A percentile compares a stretch with the other conserved stretches of the same genome.
phyloP scores from a whole-genome alignment of 345 rosid species.

The Populus pruinosa region DNA sequence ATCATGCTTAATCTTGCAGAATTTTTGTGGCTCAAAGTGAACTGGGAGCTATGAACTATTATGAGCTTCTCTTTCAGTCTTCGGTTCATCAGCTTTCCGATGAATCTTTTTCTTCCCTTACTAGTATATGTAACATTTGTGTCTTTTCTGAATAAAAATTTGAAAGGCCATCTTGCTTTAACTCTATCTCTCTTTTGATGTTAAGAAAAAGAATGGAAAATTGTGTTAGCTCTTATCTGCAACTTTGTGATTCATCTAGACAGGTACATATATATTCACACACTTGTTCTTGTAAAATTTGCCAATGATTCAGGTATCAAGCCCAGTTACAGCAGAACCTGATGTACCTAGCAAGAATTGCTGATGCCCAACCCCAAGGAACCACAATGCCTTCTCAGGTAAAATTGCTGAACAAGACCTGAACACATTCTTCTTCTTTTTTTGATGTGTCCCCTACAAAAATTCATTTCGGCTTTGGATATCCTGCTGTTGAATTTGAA shows the following conservation, averaged over 20 bases:
- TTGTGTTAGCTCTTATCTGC: not conserved
- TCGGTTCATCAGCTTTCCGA: not conserved
- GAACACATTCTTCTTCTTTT: not conserved
- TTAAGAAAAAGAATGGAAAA: not conserved
- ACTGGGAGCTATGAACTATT: not conserved
- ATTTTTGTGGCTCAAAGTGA: not conserved
- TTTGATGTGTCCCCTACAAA: too few species aligned
- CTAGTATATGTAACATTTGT: not conserved
- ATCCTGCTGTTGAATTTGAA: not conserved
- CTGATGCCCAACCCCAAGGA: slow-evolving; percentile 36
- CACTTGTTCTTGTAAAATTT: not conserved
- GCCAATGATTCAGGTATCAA: slow-evolving; percentile 31
- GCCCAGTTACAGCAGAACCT: slow-evolving; percentile 40
- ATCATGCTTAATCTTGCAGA: not conserved
- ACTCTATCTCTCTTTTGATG: too few species aligned
- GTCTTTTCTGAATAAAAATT: not conserved
- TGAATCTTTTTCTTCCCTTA: not conserved
- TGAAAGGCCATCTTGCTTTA: not conserved
- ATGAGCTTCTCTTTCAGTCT: not conserved
- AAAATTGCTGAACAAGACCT: not conserved
- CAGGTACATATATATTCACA: not conserved
- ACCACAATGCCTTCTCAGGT: slow-evolving; percentile 26
- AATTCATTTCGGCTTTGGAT: not conserved
- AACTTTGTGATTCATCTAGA: not conserved
- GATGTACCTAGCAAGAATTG: slow-evolving; percentile 35